Conservation (phyloP, 768 basidiomycete genomes). For the Phlebiopsis gigantea region DNA sequence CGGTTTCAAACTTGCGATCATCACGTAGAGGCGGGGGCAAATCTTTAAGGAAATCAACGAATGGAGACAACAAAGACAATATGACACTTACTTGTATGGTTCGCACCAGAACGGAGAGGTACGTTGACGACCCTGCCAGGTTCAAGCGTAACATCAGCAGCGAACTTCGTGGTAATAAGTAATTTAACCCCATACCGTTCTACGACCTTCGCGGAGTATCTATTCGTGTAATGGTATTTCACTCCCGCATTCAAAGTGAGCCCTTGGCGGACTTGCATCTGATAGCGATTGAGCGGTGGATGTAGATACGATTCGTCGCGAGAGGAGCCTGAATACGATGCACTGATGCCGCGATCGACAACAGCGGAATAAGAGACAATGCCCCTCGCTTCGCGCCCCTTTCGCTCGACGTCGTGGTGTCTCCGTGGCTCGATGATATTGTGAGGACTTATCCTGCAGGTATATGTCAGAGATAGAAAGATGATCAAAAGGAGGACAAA, state of each 20-base stretch:
- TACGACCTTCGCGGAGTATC: constrained; percentile 34
- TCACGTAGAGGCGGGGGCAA: neutral
- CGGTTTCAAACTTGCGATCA: neutral
- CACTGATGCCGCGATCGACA: neutral
- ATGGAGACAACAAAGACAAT: neutral
- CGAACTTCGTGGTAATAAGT: neutral
- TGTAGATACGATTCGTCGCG: constrained; percentile 36
- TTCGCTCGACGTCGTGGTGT: neutral
- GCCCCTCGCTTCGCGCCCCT: constrained; percentile 30
- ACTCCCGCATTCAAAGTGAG: constrained; percentile 30
- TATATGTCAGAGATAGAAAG: neutral
- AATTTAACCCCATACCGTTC: constrained; percentile 38
- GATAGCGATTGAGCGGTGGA: constrained; percentile 40
- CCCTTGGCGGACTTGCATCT: constrained; percentile 32
- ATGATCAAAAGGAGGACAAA: neutral
- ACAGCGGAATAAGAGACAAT: constrained; percentile 46
- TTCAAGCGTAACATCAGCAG: neutral
- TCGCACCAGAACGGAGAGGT: constrained; percentile 45
- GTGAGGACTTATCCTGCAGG: constrained; percentile 55
- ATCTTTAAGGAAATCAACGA: neutral
- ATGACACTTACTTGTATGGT: constrained; percentile 41
- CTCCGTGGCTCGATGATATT: constrained; percentile 18
- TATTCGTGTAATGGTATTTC: constrained; percentile 51
- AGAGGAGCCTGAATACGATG: neutral
- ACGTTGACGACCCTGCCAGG: constrained; percentile 31